phyloP scores from a whole-genome alignment of 805 yeast species.

The Suhomyces canberraensis region DNA sequence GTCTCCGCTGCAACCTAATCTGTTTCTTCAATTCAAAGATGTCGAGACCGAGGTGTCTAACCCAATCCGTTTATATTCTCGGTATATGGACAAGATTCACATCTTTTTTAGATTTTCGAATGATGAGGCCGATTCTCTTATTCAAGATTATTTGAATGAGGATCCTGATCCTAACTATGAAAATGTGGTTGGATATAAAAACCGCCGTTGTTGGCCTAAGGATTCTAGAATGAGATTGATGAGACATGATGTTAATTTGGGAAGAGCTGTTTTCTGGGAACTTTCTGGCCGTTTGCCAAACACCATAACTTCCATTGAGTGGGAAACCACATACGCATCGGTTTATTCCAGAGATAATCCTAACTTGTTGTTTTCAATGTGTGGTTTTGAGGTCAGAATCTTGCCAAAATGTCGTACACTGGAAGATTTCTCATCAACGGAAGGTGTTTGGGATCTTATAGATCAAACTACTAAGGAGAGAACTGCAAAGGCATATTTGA shows the following conservation, averaged over 20 bases:
- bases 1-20: constrained; percentile 63
- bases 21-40: constrained; percentile 70
- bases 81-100: constrained; percentile 81
- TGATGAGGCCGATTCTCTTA: constrained; percentile 70
- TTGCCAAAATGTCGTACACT: constrained; percentile 66
- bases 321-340: constrained; percentile 81
- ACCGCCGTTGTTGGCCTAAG: constrained; percentile 91
- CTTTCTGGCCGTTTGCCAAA: constrained; percentile 73
- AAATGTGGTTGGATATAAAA: constrained; percentile 79
- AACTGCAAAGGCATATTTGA: constrained; percentile 82
- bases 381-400: constrained; percentile 92
- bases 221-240: constrained; percentile 88
- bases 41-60: constrained; percentile 56
- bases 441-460: constrained; percentile 89
- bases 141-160: constrained; percentile 72
- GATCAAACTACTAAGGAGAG: constrained; percentile 73
- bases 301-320: constrained; percentile 65
- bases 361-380: constrained; percentile 81
- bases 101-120: constrained; percentile 72
- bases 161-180: constrained; percentile 93
- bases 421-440: constrained; percentile 50
- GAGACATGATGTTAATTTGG: constrained; percentile 88
- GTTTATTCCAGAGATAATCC: constrained; percentile 91
- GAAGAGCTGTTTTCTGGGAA: constrained; percentile 92
- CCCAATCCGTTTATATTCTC: constrained; percentile 77